Conservation (phyloP, 116 monocot genomes). For the Posidonia oceanica region DNA sequence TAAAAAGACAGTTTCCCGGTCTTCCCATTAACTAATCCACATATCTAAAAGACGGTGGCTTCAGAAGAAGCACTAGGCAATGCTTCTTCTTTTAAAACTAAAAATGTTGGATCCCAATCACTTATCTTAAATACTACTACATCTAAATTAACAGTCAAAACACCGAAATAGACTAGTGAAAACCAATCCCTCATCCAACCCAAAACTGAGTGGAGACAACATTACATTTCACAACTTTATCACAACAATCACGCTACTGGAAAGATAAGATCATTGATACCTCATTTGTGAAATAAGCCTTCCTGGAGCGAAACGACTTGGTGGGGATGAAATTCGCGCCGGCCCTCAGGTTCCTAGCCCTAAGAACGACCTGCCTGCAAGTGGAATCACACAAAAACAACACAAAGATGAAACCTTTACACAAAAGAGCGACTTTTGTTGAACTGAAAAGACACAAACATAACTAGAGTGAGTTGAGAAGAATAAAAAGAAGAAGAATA, state of each 20-base stretch:
- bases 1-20: too few species aligned
- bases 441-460: not conserved
- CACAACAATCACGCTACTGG: not conserved
- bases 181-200: too few species aligned
- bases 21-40: too few species aligned
- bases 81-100: too few species aligned
- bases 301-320: slow-evolving; percentile 68
- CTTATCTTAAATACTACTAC: too few species aligned
- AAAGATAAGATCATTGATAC: slow-evolving; percentile 13
- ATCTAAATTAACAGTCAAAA: too few species aligned
- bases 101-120: too few species aligned
- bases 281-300: slow-evolving; percentile 84
- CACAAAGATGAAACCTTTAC: not conserved
- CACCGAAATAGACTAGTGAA: too few species aligned
- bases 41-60: too few species aligned
- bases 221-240: not conserved
- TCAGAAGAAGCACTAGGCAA: too few species aligned
- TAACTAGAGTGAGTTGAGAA: not conserved
- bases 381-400: not conserved
- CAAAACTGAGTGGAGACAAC: too few species aligned
- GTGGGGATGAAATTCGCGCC: slow-evolving; percentile 70
- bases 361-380: slow-evolving; percentile 71
- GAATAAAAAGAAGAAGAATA: not conserved
- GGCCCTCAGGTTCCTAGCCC: slow-evolving; percentile 78
- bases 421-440: not conserved